These are phyloP conservation scores for Bipolaris gigantea DNA, from an alignment of 2,329 filamentous ascomycete species.

Conservation along the genomic window DNA sequence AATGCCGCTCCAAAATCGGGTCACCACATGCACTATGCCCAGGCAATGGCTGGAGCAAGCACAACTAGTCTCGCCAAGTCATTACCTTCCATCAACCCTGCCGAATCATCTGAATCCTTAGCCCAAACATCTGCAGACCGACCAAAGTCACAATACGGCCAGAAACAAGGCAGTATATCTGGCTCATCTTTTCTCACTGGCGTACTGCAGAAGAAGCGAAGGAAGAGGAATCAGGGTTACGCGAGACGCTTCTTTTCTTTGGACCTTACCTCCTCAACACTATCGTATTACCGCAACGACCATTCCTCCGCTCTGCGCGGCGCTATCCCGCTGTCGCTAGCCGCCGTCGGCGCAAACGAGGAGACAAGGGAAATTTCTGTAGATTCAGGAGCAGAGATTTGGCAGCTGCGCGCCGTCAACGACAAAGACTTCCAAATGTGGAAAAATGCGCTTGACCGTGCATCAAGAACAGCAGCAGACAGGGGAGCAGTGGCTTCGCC, in stretches of 20 bases:
- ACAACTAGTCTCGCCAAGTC: conserved; percentile 42
- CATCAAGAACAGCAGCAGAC: conserved; percentile 59
- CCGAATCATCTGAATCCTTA: conserved; percentile 56
- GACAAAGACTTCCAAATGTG: conserved; percentile 84
- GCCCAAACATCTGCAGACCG: conserved; percentile 45
- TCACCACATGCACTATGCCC: conserved; percentile 65
- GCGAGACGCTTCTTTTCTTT: conserved; percentile 93
- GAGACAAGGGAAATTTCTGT: conserved; percentile 89
- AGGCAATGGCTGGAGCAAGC: conserved; percentile 55
- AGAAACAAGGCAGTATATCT: conserved; percentile 20
- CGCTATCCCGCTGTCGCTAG: conserved; percentile 87
- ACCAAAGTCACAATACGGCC: conserved; percentile 43
- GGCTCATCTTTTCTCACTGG: conserved; percentile 73
- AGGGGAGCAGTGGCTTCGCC: conserved; percentile 30
- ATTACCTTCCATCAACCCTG: conserved; percentile 48
- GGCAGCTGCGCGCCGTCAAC: conserved; percentile 86
- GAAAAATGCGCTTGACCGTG: conserved; percentile 82
- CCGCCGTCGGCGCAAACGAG: conserved; percentile 87
- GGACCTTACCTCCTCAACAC: conserved; percentile 88
- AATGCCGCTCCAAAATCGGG: conserved; percentile 74
- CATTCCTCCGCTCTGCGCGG: conserved; percentile 91
- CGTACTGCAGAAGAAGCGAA: conserved; percentile 81
- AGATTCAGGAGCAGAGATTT: conserved; percentile 94
- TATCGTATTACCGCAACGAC: conserved; percentile 95
- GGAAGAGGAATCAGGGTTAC: conserved; percentile 92